Conservation (phyloP, 768 basidiomycete genomes). For the Thelephora ganbajun region DNA sequence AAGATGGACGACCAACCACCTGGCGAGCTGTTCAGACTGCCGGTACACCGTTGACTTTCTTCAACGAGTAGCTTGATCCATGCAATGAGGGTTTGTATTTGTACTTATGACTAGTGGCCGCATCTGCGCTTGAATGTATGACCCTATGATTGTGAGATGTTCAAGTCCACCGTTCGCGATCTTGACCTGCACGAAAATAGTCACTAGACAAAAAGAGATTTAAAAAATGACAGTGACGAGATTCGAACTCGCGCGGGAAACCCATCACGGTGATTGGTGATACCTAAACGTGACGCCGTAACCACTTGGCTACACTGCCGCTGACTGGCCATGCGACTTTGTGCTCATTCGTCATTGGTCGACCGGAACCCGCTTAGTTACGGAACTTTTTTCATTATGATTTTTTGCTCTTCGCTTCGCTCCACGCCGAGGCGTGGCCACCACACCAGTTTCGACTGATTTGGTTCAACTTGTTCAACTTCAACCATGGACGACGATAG, state of each 20-base stretch:
- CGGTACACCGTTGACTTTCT: slow-evolving; percentile 50
- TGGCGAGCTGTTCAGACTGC: slow-evolving; percentile 54
- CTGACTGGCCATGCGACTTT: no score
- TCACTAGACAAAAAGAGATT: not conserved
- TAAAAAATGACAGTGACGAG: slow-evolving; percentile 38
- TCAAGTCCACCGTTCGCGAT: not conserved
- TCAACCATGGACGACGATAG: not conserved
- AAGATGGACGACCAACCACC: slow-evolving; percentile 28
- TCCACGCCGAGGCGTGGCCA: no score
- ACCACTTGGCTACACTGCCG: slow-evolving; percentile 47
- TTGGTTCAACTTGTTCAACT: no score
- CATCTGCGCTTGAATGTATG: not conserved
- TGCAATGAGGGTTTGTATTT: not conserved
- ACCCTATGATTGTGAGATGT: not conserved
- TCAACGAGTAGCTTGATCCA: slow-evolving; percentile 38
- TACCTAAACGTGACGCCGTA: slow-evolving; percentile 47
- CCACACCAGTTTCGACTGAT: no score
- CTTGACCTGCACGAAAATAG: not conserved
- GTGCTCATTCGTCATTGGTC: no score
- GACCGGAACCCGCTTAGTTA: no score
- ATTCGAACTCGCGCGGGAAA: slow-evolving; percentile 47
- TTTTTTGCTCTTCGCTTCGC: no score
- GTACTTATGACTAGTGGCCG: no score
- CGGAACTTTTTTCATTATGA: no score
- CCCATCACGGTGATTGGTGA: slow-evolving; percentile 33